These are phyloP conservation scores for Ophiocordyceps camponoti-saundersi DNA, from an alignment of 2,329 filamentous ascomycete genomes.

Conservation along the genomic window DNA sequence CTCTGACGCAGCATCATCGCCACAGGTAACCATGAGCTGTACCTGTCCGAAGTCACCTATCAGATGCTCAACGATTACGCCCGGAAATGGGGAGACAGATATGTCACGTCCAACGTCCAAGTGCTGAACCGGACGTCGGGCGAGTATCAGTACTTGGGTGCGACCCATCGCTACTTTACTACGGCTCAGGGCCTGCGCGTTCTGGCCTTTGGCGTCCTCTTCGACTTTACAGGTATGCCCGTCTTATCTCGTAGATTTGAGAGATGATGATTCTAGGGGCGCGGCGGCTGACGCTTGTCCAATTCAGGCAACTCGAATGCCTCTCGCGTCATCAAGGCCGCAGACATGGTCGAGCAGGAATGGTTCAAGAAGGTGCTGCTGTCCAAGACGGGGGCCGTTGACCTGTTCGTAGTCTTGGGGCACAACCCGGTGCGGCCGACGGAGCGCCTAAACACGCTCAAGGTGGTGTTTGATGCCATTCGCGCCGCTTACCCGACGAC, in stretches of 20 bases:
- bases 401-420: slow-evolving; percentile 45
- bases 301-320: slow-evolving; percentile 41
- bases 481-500: slow-evolving; percentile 35
- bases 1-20: background rate
- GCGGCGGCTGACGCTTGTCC: no score
- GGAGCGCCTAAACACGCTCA: slow-evolving; percentile 24
- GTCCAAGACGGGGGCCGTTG: slow-evolving; percentile 33
- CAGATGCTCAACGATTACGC: slow-evolving; percentile 43
- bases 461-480: slow-evolving; percentile 37
- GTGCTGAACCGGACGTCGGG: slow-evolving; percentile 20
- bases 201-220: slow-evolving; percentile 27
- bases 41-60: slow-evolving; percentile 43
- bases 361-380: slow-evolving; percentile 45
- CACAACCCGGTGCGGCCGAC: slow-evolving; percentile 40
- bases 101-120: slow-evolving; percentile 28
- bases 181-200: slow-evolving; percentile 23
- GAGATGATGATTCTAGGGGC: no score
- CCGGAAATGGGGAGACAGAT: slow-evolving; percentile 31
- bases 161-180: slow-evolving; percentile 25
- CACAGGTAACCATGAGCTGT: slow-evolving; percentile 45
- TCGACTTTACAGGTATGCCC: slow-evolving; percentile 27
- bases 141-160: slow-evolving; percentile 23
- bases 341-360: slow-evolving; percentile 28
- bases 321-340: slow-evolving; percentile 40
- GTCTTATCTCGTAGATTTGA: background rate